Evolutionary conservation across 2,329 filamentous ascomycete genomes (phyloP).

Genomic region (Bretziella fagacearum): DNA sequence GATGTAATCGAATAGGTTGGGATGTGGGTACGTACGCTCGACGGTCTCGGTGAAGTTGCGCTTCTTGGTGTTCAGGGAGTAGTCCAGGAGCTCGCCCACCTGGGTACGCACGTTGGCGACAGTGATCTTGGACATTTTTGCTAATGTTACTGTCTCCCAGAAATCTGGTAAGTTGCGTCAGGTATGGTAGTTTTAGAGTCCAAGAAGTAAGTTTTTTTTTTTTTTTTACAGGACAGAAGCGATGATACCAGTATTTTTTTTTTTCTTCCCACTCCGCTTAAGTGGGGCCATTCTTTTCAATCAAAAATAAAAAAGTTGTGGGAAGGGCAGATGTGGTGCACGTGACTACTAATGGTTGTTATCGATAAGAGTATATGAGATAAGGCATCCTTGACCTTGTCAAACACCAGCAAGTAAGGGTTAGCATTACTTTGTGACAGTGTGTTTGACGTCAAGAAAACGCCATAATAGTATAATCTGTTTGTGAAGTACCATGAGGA

Average conservation of each 20-base stretch:
- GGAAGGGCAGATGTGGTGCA: conserved; percentile 14
- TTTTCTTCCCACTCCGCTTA: not conserved
- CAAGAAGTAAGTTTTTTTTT: not conserved
- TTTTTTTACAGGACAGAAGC: not conserved
- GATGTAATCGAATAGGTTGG: not conserved
- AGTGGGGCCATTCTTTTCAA: not conserved
- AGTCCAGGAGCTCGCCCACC: conserved; percentile 84
- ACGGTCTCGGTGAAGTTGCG: conserved; percentile 91
- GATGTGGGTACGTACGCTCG: conserved; percentile 31
- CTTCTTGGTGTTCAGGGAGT: conserved; percentile 91
- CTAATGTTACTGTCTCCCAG: conserved; percentile 56
- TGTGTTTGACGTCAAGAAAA: no score
- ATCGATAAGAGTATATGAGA: not conserved
- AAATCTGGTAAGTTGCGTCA: conserved; percentile 15
- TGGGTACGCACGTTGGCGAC: conserved; percentile 90
- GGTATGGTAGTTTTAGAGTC: conserved; percentile 7
- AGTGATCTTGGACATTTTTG: conserved; percentile 74
- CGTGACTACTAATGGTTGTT: not conserved
- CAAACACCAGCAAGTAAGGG: no score
- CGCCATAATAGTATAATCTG: no score
- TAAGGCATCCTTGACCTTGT: no score
- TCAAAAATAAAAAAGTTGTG: conserved; percentile 7
- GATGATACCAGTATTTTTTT: no score
- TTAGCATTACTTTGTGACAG: no score
- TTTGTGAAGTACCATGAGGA: no score